A percentile compares a stretch with the other conserved stretches of the same genome.
These are phyloP conservation scores for Heteromeles arbutifolia DNA, from an alignment of 306 rosid genomes.

Conservation along the genomic window DNA sequence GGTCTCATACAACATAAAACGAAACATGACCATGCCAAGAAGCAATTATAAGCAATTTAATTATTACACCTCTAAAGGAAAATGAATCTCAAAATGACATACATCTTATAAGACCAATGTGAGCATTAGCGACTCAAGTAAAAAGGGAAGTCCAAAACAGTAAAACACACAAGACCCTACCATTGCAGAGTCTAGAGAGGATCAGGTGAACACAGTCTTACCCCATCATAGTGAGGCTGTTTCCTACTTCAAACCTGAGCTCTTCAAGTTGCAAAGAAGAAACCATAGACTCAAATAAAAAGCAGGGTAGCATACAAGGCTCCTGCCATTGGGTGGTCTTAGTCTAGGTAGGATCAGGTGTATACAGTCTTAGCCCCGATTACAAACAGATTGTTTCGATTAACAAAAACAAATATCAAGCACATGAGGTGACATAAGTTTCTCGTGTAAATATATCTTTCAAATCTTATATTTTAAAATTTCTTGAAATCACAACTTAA, in stretches of 20 bases:
- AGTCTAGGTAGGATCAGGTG: background rate
- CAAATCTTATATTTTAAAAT: background rate
- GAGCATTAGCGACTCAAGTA: background rate
- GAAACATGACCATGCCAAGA: background rate
- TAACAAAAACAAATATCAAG: background rate
- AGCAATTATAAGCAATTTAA: background rate
- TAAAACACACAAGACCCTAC: background rate
- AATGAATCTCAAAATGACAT: background rate
- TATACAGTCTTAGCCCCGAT: background rate
- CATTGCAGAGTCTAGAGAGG: background rate
- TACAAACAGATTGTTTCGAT: background rate
- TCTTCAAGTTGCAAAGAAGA: background rate
- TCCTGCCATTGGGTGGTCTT: background rate
- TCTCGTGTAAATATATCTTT: background rate
- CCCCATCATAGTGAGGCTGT: background rate
- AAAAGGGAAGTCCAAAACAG: background rate
- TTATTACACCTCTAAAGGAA: background rate
- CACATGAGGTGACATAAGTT: too few species aligned
- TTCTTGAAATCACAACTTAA: background rate
- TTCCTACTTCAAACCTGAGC: background rate
- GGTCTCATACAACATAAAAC: background rate
- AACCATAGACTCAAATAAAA: background rate
- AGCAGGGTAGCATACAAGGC: background rate
- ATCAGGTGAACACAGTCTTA: background rate
- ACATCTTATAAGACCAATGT: background rate